These are phyloP conservation scores for Nakazawaea sp. DNA, from an alignment of 805 yeast species.

Conservation along the genomic window DNA sequence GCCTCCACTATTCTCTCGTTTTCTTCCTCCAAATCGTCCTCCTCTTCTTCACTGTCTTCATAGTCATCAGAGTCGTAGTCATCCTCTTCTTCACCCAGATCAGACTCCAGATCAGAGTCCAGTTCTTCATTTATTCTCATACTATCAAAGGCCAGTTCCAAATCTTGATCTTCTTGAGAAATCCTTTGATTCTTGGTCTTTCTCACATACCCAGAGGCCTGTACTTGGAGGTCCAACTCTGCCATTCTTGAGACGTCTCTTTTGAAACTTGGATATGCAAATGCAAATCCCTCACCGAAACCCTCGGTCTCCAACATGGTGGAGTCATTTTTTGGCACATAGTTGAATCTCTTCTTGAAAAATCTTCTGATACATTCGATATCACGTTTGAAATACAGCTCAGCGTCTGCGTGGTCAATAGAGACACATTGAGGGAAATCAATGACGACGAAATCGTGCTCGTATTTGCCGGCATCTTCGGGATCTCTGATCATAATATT, in stretches of 20 bases:
- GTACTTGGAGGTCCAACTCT: conserved; percentile 75
- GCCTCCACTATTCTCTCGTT: conserved; percentile 62
- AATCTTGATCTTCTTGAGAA: conserved; percentile 46
- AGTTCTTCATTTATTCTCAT: conserved; percentile 43
- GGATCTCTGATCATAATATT: conserved; percentile 79
- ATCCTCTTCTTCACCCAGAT: conserved; percentile 21
- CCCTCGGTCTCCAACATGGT: conserved; percentile 76
- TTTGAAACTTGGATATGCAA: conserved; percentile 71
- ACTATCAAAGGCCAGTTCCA: conserved; percentile 68
- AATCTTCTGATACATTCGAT: conserved; percentile 84
- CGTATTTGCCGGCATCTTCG: conserved; percentile 39
- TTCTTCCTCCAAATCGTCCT: conserved; percentile 28
- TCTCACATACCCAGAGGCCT: conserved; percentile 79
- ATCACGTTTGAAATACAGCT: conserved; percentile 83
- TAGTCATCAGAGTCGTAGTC: conserved; percentile 15
- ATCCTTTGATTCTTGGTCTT: conserved; percentile 36
- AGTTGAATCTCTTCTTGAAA: conserved; percentile 72
- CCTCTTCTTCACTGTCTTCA: conserved; percentile 17
- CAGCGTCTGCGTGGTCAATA: conserved; percentile 85
- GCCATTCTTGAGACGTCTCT: conserved; percentile 68
- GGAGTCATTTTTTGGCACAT: conserved; percentile 59
- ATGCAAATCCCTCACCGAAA: conserved; percentile 71
- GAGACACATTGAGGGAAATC: conserved; percentile 99
- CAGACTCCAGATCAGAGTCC: conserved; percentile 22
- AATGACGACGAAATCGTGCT: conserved; percentile 77